Evolutionary conservation across 2,329 filamentous ascomycete genomes (phyloP).

Genomic region (Coniella lustricola): DNA sequence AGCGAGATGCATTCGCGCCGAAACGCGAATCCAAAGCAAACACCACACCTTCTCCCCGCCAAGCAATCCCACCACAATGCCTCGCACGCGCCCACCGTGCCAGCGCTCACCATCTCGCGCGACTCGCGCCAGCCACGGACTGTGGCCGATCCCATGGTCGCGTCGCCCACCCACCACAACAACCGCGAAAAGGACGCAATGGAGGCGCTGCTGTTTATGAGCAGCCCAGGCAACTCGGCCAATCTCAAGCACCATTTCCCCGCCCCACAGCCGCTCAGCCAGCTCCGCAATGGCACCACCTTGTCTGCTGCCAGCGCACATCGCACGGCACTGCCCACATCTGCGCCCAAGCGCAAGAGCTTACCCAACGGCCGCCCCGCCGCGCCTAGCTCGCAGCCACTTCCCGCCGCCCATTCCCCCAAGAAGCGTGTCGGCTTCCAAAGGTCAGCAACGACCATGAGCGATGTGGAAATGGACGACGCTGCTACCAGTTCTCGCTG

Average conservation of each 20-base stretch:
- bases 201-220: conserved; percentile 75
- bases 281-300: conserved; percentile 27
- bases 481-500: conserved; percentile 26
- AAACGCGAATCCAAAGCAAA: conserved; percentile 42
- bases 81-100: conserved; percentile 31
- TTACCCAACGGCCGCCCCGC: conserved; percentile 43
- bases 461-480: conserved; percentile 43
- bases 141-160: conserved; percentile 48
- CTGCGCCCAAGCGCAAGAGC: conserved; percentile 40
- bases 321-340: conserved; percentile 39
- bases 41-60: conserved; percentile 43
- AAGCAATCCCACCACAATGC: conserved; percentile 33
- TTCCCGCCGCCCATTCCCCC: conserved; percentile 24
- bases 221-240: conserved; percentile 65
- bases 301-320: conserved; percentile 20
- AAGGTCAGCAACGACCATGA: conserved; percentile 33
- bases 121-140: conserved; percentile 28
- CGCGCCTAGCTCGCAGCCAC: conserved; percentile 19
- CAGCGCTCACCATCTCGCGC: conserved; percentile 32
- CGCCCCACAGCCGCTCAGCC: conserved; percentile 29
- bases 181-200: conserved; percentile 73
- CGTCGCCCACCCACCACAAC: conserved; percentile 59
- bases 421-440: conserved; percentile 43
- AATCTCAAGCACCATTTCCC: conserved; percentile 52
- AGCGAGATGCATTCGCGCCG: conserved; percentile 38